phyloP scores from a whole-genome alignment of 2,329 filamentous ascomycete genomes.

The Alternaria brassicicola region DNA sequence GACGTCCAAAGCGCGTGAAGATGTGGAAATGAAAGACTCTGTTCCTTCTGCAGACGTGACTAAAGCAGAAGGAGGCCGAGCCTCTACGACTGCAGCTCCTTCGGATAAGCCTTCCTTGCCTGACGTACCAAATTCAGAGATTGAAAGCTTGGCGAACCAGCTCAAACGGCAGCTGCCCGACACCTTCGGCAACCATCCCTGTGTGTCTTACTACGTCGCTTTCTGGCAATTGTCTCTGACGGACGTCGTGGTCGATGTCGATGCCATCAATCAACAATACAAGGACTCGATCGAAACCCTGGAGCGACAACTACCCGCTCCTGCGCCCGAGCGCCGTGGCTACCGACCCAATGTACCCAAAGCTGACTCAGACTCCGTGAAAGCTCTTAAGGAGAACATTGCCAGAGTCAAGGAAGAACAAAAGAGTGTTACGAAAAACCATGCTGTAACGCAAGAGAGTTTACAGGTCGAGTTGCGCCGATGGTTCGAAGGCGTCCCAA shows the following conservation, averaged over 20 bases:
- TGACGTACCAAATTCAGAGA: constrained; percentile 65
- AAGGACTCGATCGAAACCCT: constrained; percentile 68
- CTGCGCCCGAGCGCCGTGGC: constrained; percentile 70
- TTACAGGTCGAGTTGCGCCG: constrained; percentile 75
- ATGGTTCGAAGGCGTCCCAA: constrained; percentile 73
- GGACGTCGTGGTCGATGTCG: constrained; percentile 70
- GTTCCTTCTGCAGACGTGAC: constrained; percentile 5
- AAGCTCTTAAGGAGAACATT: constrained; percentile 72
- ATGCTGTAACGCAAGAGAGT: constrained; percentile 63
- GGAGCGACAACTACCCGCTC: constrained; percentile 36
- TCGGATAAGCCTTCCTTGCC: constrained; percentile 1
- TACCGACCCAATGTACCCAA: constrained; percentile 49
- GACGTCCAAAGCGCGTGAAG: constrained; percentile 20
- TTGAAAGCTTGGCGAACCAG: constrained; percentile 75
- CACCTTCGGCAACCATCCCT: constrained; percentile 72
- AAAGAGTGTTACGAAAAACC: constrained; percentile 60
- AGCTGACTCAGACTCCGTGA: constrained; percentile 67
- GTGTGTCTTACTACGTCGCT: constrained; percentile 80
- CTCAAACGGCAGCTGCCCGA: constrained; percentile 67
- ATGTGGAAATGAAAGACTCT: constrained; percentile 52
- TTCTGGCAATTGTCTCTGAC: constrained; percentile 91
- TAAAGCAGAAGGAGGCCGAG: not conserved
- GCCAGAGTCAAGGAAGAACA: constrained; percentile 58
- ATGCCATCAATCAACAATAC: constrained; percentile 72
- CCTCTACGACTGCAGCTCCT: not conserved